These are phyloP conservation scores for Cocos nucifera DNA, from an alignment of 176 grass and related monocot species.

Conservation along the genomic window DNA sequence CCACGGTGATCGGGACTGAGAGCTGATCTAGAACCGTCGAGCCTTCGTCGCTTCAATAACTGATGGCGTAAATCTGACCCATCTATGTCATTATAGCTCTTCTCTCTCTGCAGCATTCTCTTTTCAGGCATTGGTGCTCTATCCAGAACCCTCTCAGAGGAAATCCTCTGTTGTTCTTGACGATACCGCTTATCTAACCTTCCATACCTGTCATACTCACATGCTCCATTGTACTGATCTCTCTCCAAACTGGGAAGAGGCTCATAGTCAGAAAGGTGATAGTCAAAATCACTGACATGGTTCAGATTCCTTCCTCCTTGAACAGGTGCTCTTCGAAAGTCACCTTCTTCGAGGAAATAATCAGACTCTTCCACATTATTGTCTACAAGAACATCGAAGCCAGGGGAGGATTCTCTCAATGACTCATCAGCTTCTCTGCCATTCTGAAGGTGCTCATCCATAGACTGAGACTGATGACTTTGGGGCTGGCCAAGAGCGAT, in stretches of 20 bases:
- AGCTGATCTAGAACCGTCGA: constrained; percentile 9
- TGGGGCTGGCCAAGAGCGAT: constrained; percentile 9
- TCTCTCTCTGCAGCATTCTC: constrained; percentile 5
- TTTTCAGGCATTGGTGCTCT: constrained; percentile 23
- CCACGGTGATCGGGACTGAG: not conserved
- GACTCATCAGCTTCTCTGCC: constrained; percentile 33
- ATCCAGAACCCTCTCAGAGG: constrained; percentile 24
- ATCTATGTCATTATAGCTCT: not conserved
- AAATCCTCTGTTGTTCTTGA: constrained; percentile 18
- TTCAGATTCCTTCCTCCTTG: constrained; percentile 2
- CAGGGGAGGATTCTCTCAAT: constrained; percentile 39
- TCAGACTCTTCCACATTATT: constrained; percentile 2
- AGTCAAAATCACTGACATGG: not conserved
- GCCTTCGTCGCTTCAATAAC: constrained; percentile 49
- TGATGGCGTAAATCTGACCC: constrained; percentile 44
- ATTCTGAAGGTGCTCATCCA: constrained; percentile 26
- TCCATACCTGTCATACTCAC: constrained; percentile 12
- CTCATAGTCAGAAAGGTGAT: constrained; percentile 8
- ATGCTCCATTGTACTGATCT: constrained; percentile 10
- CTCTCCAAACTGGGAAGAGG: not conserved
- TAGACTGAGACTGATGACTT: constrained; percentile 6
- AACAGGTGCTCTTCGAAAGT: not conserved
- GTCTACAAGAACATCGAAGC: constrained; percentile 22
- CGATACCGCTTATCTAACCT: constrained; percentile 22
- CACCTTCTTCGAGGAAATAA: constrained; percentile 23